phyloP scores from a whole-genome alignment of 495 filamentous ascomycete species.

The Penicillium crystallinum region DNA sequence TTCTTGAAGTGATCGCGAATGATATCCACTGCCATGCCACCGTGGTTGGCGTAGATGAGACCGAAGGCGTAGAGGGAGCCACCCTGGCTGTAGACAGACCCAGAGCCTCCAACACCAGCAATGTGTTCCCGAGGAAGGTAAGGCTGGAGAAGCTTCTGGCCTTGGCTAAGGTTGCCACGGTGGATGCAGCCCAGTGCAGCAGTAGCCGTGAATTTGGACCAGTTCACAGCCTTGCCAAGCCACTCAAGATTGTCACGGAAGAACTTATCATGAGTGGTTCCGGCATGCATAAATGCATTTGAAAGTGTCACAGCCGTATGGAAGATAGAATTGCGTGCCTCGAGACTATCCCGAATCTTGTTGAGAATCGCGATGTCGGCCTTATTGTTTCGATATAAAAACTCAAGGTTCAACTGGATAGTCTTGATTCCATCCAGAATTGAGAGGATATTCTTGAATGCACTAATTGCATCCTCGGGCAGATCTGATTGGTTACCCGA shows the following conservation, averaged over 20 bases:
- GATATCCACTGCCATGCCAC: constrained; percentile 83
- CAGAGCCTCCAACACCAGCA: constrained; percentile 56
- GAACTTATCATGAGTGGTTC: constrained; percentile 94
- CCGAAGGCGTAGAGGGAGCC: constrained; percentile 94
- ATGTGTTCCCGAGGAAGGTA: constrained; percentile 76
- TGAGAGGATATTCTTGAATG: constrained; percentile 72
- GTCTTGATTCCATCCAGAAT: constrained; percentile 88
- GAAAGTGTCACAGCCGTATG: constrained; percentile 95
- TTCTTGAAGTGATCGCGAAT: constrained; percentile 81
- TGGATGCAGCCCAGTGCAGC: constrained; percentile 96
- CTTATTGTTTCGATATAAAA: constrained; percentile 90
- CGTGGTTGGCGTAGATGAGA: constrained; percentile 96
- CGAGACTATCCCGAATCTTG: constrained; percentile 91
- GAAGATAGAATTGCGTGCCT: constrained; percentile 96
- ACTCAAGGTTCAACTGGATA: constrained; percentile 91
- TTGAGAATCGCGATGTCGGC: constrained; percentile 85
- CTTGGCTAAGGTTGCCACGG: constrained; percentile 86
- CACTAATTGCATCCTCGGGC: constrained; percentile 46
- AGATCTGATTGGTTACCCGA: constrained; percentile 40
- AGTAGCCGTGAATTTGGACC: constrained; percentile 99
- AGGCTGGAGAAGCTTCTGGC: constrained; percentile 86
- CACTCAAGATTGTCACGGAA: constrained; percentile 97
- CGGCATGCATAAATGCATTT: constrained; percentile 99
- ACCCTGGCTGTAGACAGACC: constrained; percentile 92
- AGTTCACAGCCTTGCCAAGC: constrained; percentile 98